These are phyloP conservation scores for Hepatocystis sp. DNA, from an alignment of 169 alveolate genomes.

Conservation along the genomic window DNA sequence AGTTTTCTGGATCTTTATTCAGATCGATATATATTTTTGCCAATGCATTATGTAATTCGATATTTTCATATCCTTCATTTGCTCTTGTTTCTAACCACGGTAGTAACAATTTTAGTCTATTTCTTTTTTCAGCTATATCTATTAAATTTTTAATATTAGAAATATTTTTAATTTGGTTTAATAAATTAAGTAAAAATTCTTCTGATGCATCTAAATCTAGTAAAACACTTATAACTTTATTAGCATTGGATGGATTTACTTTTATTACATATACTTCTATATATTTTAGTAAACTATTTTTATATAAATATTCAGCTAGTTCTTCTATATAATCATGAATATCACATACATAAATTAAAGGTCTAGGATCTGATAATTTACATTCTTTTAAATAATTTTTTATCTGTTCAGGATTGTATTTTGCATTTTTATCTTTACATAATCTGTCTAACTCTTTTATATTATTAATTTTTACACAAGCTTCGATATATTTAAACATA, in stretches of 20 bases:
- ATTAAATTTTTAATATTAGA: slow-evolving; percentile 97
- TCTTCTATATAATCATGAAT: slow-evolving; percentile 98
- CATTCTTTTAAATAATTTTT: slow-evolving; percentile 97
- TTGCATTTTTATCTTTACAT: slow-evolving; percentile 94
- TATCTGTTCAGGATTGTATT: slow-evolving; percentile 96
- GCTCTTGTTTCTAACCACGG: slow-evolving; percentile 98
- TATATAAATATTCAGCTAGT: slow-evolving; percentile 97
- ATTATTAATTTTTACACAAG: slow-evolving; percentile 97
- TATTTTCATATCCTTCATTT: slow-evolving; percentile 96
- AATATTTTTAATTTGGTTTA: slow-evolving; percentile 94
- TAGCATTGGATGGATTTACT: slow-evolving; percentile 97
- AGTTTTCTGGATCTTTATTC: slow-evolving; percentile 96
- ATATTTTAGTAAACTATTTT: slow-evolving; percentile 95
- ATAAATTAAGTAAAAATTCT: slow-evolving; percentile 92
- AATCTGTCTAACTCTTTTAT: slow-evolving; percentile 97
- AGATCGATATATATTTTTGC: slow-evolving; percentile 99
- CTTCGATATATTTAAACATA: slow-evolving; percentile 96
- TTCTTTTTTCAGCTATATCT: slow-evolving; percentile 98
- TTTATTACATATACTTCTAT: slow-evolving; percentile 98
- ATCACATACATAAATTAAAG: slow-evolving; percentile 98
- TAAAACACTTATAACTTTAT: slow-evolving; percentile 98
- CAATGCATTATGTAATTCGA: slow-evolving; percentile 95
- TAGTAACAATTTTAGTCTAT: slow-evolving; percentile 95
- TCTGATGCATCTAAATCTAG: slow-evolving; percentile 99
- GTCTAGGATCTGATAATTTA: slow-evolving; percentile 97